Percentiles rank a stretch among this genome's conserved stretches.
Evolutionary conservation across 768 basidiomycete species (phyloP).

Genomic region (Boletus vinaceobasis): DNA sequence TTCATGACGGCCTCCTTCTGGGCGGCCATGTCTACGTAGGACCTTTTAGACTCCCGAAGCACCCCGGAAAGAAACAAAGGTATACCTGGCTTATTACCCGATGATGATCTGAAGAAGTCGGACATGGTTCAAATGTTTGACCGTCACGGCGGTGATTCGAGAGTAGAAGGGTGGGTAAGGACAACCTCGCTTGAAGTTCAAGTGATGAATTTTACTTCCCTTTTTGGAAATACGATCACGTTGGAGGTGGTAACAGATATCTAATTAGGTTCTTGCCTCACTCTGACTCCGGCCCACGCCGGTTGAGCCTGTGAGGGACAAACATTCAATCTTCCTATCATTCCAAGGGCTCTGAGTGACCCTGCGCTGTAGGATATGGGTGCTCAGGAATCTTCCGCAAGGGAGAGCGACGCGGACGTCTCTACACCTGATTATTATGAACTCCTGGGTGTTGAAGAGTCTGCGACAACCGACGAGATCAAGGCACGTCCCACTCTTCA

Average conservation of each 20-base stretch:
- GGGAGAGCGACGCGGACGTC: slow-evolving; percentile 25
- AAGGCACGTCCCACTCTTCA: slow-evolving; percentile 46
- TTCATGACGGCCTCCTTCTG: slow-evolving; percentile 52
- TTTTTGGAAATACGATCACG: slow-evolving; percentile 11
- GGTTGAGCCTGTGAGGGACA: neutral
- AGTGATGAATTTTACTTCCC: neutral
- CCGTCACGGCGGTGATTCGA: neutral
- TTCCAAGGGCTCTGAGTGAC: neutral
- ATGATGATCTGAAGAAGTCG: slow-evolving; percentile 48
- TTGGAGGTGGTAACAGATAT: too few species aligned
- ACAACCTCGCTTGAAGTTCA: neutral
- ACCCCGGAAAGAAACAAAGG: neutral
- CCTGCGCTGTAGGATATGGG: slow-evolving; percentile 47
- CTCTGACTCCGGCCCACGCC: too few species aligned
- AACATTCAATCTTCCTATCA: neutral
- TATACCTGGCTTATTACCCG: slow-evolving; percentile 28
- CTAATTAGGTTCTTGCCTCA: too few species aligned
- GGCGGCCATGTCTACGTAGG: slow-evolving; percentile 33
- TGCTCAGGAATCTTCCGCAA: slow-evolving; percentile 58
- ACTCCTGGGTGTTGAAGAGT: slow-evolving; percentile 75
- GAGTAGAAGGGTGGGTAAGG: neutral
- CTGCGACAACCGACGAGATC: slow-evolving; percentile 85
- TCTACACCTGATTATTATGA: slow-evolving; percentile 71
- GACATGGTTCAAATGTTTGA: slow-evolving; percentile 37
- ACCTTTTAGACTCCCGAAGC: neutral